Base-by-base conservation (phyloP, 148 eudicot genomes). In the Camellia lanceoleosa region DNA sequence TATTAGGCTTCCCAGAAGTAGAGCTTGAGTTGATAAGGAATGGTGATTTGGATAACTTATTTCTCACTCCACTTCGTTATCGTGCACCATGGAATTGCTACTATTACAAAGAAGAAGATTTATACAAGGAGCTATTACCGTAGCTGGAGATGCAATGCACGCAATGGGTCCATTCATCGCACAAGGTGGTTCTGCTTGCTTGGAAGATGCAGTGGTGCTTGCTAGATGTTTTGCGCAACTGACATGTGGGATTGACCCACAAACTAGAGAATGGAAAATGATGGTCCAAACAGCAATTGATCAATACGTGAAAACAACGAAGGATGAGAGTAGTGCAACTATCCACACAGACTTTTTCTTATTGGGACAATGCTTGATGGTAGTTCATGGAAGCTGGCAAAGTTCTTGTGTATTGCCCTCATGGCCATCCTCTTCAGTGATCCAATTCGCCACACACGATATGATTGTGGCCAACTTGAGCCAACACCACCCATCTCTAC, bases 61-160 rank as follows among this genome's bases (percentile, higher is more conserved):
- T 42, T 20, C 52, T 79, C 60, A 60, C 70, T 42, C 82, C 69
- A 23, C 9, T 72, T 7, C 41, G 13, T 13, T 79, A 71, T 51
- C 49, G 70, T 6, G 69, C 82, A 47, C 82, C 82, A 19, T 71
- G 77, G 69, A 71, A 49, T 79, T 72, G 9, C 43, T 62, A 23
- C 1, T 44, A 49, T 49, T 49, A 49, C 52, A 7, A 14, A 15
- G 72, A 46, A 20, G 41, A 43, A 49, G 66, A 30, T 7, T 73
- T 1, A 62, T 41, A 71, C 13, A 61, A 46, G 71, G 82, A 3
- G 49, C 59, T 2, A 41, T 79, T 51, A 43, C 51, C 19, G 66
- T 79, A 71, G 82, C 70, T 9, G 77, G 82, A 63, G 82, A 79
- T 20, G 69, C 82, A 20, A 71, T 79, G 82, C 77, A 79, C 12